Base-by-base conservation (phyloP, 2,329 filamentous ascomycete species). In the Trichoderma afroharzianum region DNA sequence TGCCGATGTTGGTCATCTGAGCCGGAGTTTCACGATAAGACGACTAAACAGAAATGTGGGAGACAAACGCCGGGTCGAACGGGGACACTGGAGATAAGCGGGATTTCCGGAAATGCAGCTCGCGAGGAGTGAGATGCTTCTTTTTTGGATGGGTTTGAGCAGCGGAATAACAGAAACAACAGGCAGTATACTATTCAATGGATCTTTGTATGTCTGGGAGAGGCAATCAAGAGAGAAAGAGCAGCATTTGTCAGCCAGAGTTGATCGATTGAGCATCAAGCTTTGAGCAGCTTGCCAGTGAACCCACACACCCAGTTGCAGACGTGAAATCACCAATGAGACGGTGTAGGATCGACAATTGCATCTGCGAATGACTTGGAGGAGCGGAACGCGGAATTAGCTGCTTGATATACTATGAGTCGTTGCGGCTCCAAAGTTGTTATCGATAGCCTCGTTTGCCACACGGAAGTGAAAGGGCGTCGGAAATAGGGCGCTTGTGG, bases 1-100 rank as follows among this genome's bases (percentile, higher is more conserved):
- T 68, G 11, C 66, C 66, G 57, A 68, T 68, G 57, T 68, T 68
- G 66, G 66, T 68, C 66, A 69, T 69, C 26, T 32, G 55, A 11
- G 55, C 39, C 55, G 66, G 66, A 32, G 26, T 30, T 57, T 12
- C 21, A 26, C 11, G 6, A 5, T 8, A n/a, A 7, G 50, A 11
- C 18, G 24, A 28, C 18, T 39, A 39, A n/a, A 33, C 28, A 55
- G 7, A 58, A 18, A n/a, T 36, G 26, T 28, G 21, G 39, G 21
- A 50, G 15, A 18, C 33, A 63, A 28, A 26, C 3, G 58, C 58
- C 58, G 14, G 21, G 57, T 32, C 1, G 15, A 59, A 30, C n/a
- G 32, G 59, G 36, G 36, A 18, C 1, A 39, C 36, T 43, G 39
- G 39, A 43, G 39, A 43, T 30, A 30, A 32, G 14, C 36, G 24